Percentiles rank a stretch among this genome's conserved stretches.
Evolutionary conservation across 108 stramenopile species (phyloP).

Genomic region (Discostella stelligeroides): DNA sequence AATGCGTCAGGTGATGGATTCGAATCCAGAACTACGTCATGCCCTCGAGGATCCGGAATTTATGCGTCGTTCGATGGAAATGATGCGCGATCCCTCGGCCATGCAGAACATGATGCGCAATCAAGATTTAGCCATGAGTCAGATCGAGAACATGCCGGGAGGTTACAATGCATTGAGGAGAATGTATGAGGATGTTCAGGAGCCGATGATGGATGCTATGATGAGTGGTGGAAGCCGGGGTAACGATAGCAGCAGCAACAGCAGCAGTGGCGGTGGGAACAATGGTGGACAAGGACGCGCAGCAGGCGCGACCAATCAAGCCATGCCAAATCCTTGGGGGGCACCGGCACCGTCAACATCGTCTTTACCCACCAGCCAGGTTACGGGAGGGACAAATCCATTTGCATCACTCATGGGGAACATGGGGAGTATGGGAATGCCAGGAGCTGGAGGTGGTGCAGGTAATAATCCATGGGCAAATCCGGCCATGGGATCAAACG

Average conservation of each 20-base stretch:
- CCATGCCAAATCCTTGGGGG: slow-evolving; percentile 95
- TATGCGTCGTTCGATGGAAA: slow-evolving; percentile 89
- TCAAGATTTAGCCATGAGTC: slow-evolving; percentile 95
- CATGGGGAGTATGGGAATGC: slow-evolving; percentile 47
- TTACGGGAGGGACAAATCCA: slow-evolving; percentile 37
- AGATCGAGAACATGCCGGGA: slow-evolving; percentile 93
- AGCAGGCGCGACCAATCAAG: slow-evolving; percentile 72
- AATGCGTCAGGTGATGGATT: slow-evolving; percentile 84
- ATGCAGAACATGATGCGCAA: slow-evolving; percentile 87
- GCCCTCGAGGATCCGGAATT: slow-evolving; percentile 88
- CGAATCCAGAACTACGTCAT: slow-evolving; percentile 90
- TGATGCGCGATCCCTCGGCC: slow-evolving; percentile 91
- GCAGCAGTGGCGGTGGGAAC: slow-evolving; percentile 18
- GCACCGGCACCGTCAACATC: slow-evolving; percentile 35
- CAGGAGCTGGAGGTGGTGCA: slow-evolving; percentile 29
- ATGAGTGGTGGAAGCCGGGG: slow-evolving; percentile 24
- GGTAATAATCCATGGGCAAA: slow-evolving; percentile 57
- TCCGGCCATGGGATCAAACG: slow-evolving; percentile 52
- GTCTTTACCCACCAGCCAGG: slow-evolving; percentile 1
- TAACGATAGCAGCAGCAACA: slow-evolving; percentile 14
- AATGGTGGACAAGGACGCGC: slow-evolving; percentile 32
- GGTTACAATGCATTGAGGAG: slow-evolving; percentile 91
- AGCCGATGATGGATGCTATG: slow-evolving; percentile 94
- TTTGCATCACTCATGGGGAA: slow-evolving; percentile 47
- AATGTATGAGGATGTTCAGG: slow-evolving; percentile 95